These are phyloP conservation scores for Chaetomiaceae sp. DNA, from an alignment of 2,329 filamentous ascomycete species.

Conservation along the genomic window DNA sequence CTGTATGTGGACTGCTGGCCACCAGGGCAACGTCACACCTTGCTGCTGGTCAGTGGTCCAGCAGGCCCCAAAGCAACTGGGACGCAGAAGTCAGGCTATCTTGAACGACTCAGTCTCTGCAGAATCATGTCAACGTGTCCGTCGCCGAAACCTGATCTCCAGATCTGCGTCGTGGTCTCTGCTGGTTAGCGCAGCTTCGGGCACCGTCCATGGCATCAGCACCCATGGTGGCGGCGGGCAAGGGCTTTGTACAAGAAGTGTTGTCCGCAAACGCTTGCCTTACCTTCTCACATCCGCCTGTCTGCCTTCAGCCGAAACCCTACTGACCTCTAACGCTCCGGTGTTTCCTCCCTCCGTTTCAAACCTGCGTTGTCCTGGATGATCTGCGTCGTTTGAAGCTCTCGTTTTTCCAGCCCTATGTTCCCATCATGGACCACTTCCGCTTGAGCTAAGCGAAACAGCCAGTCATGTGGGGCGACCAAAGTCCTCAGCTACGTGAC, in stretches of 20 bases:
- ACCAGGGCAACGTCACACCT: slow-evolving; percentile 1
- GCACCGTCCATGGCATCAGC: not conserved
- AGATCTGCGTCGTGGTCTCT: slow-evolving; percentile 6
- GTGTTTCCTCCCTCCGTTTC: too few relatives aligned
- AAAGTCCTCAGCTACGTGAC: too few relatives aligned
- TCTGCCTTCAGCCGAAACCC: slow-evolving; percentile 3
- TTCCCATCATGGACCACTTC: too few relatives aligned
- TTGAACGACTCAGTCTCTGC: too few relatives aligned
- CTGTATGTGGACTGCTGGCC: slow-evolving; percentile 5
- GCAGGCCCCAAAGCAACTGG: slow-evolving; percentile 5
- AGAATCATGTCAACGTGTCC: slow-evolving; percentile 20
- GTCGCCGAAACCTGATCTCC: not conserved
- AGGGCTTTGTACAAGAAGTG: slow-evolving; percentile 16
- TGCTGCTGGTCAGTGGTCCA: slow-evolving; percentile 8
- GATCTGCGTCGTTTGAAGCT: too few relatives aligned
- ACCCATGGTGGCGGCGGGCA: slow-evolving; percentile 6
- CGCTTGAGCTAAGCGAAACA: too few relatives aligned
- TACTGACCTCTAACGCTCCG: too few relatives aligned
- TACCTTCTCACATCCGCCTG: slow-evolving; percentile 12
- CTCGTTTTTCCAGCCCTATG: too few relatives aligned
- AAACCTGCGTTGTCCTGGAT: too few relatives aligned
- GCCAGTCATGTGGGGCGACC: too few relatives aligned
- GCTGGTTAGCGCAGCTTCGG: slow-evolving; percentile 9
- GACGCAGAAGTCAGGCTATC: too few relatives aligned
- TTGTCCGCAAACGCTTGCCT: slow-evolving; percentile 13